A percentile compares a stretch with the other conserved stretches of the same genome.
Conservation (phyloP, 2,329 filamentous ascomycete species). For the Leptographium lundbergii region DNA sequence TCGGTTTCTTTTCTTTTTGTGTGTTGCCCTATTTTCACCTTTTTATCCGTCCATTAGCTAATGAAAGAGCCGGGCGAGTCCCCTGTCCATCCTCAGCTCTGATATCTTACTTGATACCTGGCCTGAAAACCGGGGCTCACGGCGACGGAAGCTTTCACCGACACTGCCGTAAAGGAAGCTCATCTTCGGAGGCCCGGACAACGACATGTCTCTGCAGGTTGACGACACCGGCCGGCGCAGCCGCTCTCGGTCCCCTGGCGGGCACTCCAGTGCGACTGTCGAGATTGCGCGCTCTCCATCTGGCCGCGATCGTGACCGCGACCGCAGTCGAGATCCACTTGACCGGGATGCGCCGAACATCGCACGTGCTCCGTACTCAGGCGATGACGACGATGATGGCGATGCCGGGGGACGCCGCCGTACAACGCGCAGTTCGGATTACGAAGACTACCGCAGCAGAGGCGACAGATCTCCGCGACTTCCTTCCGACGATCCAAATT, state of each 20-base stretch:
- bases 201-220: constrained; percentile 39
- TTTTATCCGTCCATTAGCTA: background rate
- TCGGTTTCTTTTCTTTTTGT: background rate
- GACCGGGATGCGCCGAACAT: constrained; percentile 11
- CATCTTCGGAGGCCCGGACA: background rate
- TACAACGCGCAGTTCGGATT: constrained; percentile 18
- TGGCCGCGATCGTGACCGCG: constrained; percentile 19
- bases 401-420: constrained; percentile 17
- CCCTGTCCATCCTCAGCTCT: background rate
- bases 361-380: constrained; percentile 32
- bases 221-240: constrained; percentile 30
- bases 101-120: background rate
- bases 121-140: background rate
- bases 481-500: constrained; percentile 18
- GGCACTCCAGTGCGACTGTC: constrained; percentile 18
- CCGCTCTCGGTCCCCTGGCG: constrained; percentile 34
- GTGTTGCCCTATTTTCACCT: background rate
- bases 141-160: background rate
- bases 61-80: background rate
- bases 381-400: constrained; percentile 20
- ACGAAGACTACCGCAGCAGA: constrained; percentile 16
- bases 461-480: constrained; percentile 10
- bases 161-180: background rate
- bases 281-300: constrained; percentile 9
- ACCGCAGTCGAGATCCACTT: constrained; percentile 17